Conservation (phyloP, 179 eudicot species). For the Actinidia chinensis region DNA sequence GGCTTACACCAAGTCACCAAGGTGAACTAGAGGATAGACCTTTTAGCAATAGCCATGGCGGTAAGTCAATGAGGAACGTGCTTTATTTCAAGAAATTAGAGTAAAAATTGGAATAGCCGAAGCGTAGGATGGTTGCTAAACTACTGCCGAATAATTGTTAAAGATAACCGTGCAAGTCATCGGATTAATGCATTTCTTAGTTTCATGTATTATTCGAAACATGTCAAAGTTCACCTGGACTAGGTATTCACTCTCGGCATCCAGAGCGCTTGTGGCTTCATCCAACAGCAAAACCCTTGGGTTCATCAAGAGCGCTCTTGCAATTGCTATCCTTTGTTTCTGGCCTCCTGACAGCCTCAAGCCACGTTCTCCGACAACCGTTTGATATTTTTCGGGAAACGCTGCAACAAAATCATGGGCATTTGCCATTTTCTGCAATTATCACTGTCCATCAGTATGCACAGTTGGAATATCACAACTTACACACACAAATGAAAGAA, state of each 20-base stretch:
- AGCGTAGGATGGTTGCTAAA: not conserved
- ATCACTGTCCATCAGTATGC: not conserved
- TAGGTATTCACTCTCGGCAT: slow-evolving; percentile 39
- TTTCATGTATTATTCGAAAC: slow-evolving; percentile 1
- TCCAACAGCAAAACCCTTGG: slow-evolving; percentile 65
- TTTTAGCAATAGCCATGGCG: too few relatives aligned
- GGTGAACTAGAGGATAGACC: too few relatives aligned
- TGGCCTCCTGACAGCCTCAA: slow-evolving; percentile 87
- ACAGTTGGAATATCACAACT: slow-evolving; percentile 2
- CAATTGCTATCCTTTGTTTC: slow-evolving; percentile 73
- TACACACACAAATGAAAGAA: slow-evolving; percentile 10
- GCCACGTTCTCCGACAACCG: slow-evolving; percentile 87
- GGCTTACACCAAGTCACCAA: too few relatives aligned
- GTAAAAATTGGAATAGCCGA: not conserved
- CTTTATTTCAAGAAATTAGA: not conserved
- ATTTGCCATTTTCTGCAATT: slow-evolving; percentile 22
- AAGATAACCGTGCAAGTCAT: not conserved
- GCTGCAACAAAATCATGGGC: slow-evolving; percentile 15
- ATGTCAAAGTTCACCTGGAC: slow-evolving; percentile 45
- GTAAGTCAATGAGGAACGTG: too few relatives aligned
- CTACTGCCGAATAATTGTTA: not conserved
- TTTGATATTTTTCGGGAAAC: slow-evolving; percentile 77
- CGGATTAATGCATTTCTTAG: not conserved
- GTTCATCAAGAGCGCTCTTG: slow-evolving; percentile 67
- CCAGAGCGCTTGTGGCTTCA: slow-evolving; percentile 45